phyloP scores from a whole-genome alignment of 164 flowering plant genomes.

The Aristolochia californica region DNA sequence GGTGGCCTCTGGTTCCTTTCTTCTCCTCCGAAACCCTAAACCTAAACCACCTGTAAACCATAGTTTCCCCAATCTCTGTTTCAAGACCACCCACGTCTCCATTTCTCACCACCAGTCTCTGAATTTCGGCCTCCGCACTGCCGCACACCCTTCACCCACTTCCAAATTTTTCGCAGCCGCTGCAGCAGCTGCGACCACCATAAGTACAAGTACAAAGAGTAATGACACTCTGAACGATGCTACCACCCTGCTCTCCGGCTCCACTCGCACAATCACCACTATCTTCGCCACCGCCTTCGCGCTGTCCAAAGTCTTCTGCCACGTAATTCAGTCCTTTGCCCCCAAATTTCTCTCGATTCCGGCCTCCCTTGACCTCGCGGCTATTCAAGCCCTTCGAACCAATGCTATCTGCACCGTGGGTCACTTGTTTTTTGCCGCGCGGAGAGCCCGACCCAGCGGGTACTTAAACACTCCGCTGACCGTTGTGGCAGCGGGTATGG shows the following conservation, averaged over 20 bases:
- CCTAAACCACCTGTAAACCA: too few species aligned
- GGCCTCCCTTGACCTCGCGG: conserved; percentile 16
- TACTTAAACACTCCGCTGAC: conserved; percentile 59
- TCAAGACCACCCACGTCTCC: too few species aligned
- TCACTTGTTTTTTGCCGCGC: conserved; percentile 61
- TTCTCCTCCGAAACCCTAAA: too few species aligned
- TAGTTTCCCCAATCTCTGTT: too few species aligned
- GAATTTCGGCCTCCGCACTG: too few species aligned
- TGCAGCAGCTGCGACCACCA: too few species aligned
- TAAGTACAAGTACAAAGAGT: too few species aligned
- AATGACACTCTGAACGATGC: too few species aligned
- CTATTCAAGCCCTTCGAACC: conserved; percentile 9
- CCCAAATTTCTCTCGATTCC: conserved; percentile 11
- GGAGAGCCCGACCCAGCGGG: conserved; percentile 30
- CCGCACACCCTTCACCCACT: too few species aligned
- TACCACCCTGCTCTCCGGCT: not conserved
- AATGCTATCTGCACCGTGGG: conserved; percentile 30
- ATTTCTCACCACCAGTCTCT: too few species aligned
- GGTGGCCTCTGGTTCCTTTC: too few species aligned
- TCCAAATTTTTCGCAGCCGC: too few species aligned
- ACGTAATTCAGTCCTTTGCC: not conserved
- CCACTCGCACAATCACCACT: conserved; percentile 2
- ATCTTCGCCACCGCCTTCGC: not conserved
- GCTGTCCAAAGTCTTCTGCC: conserved; percentile 3
- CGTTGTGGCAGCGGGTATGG: conserved; percentile 75